Percentiles rank a stretch among this genome's conserved stretches.
Evolutionary conservation across 176 grass and related monocot genomes (phyloP).

Genomic region (Triticum dicoccoides): DNA sequence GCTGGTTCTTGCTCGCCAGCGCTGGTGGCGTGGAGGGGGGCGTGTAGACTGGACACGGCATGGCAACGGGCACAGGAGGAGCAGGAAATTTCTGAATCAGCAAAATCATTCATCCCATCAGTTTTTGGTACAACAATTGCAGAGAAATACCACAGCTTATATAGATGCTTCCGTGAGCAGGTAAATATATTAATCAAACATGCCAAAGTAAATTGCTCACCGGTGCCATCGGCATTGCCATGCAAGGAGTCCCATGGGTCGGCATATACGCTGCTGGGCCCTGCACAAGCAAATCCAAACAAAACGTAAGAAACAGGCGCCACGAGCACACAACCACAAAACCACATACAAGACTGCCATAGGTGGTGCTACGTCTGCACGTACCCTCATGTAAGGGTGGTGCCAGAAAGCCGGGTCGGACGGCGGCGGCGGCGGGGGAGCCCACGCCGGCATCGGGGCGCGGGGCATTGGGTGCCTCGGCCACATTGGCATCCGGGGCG

Average conservation of each 20-base stretch:
- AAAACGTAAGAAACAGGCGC: not conserved
- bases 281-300: not conserved
- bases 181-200: no score
- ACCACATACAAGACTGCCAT: not conserved
- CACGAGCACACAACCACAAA: not conserved
- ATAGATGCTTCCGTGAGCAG: no score
- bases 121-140: not conserved
- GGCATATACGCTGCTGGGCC: conserved; percentile 38
- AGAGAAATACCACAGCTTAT: not conserved
- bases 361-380: not conserved
- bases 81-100: conserved; percentile 58
- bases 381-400: conserved; percentile 61
- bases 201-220: conserved; percentile 20
- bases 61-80: conserved; percentile 38
- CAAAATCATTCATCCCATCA: not conserved
- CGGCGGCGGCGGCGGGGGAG: conserved; percentile 17
- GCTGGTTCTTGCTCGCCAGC: conserved; percentile 24
- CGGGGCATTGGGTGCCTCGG: conserved; percentile 33
- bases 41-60: conserved; percentile 42
- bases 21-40: conserved; percentile 10
- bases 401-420: conserved; percentile 60
- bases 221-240: conserved; percentile 54
- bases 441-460: conserved; percentile 28
- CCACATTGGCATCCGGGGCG: conserved; percentile 55
- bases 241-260: conserved; percentile 49